These are phyloP conservation scores for Pichia sp. DNA, from an alignment of 1,139 yeast genomes.

Conservation along the genomic window DNA sequence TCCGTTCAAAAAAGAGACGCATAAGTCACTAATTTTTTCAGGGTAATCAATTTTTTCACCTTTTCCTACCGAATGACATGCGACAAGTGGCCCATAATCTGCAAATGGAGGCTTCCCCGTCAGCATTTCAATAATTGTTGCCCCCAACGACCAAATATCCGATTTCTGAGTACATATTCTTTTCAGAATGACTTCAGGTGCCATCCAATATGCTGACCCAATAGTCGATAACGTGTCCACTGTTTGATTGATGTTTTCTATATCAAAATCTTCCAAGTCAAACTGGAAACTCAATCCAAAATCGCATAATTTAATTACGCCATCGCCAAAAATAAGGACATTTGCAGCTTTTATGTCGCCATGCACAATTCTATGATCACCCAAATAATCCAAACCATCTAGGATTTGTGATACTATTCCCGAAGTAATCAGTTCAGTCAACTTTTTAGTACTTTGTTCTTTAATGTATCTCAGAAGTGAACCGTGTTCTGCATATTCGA, in stretches of 20 bases:
- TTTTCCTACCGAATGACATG: slow-evolving; percentile 86
- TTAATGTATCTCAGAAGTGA: slow-evolving; percentile 64
- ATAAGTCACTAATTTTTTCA: slow-evolving; percentile 36
- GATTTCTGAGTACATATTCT: slow-evolving; percentile 46
- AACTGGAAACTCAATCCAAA: slow-evolving; percentile 62
- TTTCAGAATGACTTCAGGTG: slow-evolving; percentile 65
- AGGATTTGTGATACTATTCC: slow-evolving; percentile 63
- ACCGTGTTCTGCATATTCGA: slow-evolving; percentile 83
- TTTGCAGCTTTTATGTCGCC: slow-evolving; percentile 78
- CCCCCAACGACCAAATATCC: slow-evolving; percentile 92
- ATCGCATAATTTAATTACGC: slow-evolving; percentile 64
- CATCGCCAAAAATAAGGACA: slow-evolving; percentile 51
- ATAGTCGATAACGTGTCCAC: slow-evolving; percentile 4
- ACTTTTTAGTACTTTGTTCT: slow-evolving; percentile 21
- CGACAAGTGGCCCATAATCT: slow-evolving; percentile 75
- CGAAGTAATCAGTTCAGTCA: slow-evolving; percentile 44
- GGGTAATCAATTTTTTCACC: slow-evolving; percentile 81
- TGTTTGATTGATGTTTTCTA: neutral
- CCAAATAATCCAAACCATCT: slow-evolving; percentile 61
- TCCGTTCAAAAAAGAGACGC: slow-evolving; percentile 57
- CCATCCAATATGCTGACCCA: slow-evolving; percentile 87
- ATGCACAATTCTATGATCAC: slow-evolving; percentile 67
- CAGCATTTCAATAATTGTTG: slow-evolving; percentile 79
- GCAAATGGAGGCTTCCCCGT: slow-evolving; percentile 88
- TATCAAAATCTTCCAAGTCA: slow-evolving; percentile 3